Percentiles rank a stretch among this genome's conserved stretches.
phyloP scores from a whole-genome alignment of 495 filamentous ascomycete genomes.

The Tirmania nivea region DNA sequence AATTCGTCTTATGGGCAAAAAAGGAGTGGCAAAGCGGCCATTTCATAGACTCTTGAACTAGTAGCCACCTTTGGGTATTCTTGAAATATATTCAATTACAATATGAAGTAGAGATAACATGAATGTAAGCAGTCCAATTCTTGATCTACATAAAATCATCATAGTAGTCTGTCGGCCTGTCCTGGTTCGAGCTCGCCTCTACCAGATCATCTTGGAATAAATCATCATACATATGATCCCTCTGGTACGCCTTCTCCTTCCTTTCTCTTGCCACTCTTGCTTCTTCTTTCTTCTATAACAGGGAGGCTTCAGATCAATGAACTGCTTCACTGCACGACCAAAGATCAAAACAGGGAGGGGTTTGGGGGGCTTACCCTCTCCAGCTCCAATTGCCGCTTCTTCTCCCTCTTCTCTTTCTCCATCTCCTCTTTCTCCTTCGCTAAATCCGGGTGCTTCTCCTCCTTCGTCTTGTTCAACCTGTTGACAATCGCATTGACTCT shows the following conservation, averaged over 20 bases:
- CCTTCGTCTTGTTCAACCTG: conserved; percentile 84
- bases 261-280: conserved; percentile 54
- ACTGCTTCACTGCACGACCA: neutral
- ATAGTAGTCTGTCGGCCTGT: conserved; percentile 36
- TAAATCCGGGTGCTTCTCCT: conserved; percentile 68
- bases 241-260: conserved; percentile 74
- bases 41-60: too few species aligned
- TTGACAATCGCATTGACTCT: conserved; percentile 83
- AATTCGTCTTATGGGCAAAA: too few species aligned
- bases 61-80: too few species aligned
- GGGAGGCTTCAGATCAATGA: neutral
- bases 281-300: conserved; percentile 50
- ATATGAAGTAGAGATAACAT: too few species aligned
- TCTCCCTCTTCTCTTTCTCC: conserved; percentile 41
- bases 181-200: conserved; percentile 43
- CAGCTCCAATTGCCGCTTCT: conserved; percentile 43
- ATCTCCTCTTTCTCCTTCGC: conserved; percentile 54
- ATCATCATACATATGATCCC: conserved; percentile 89
- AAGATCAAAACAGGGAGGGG: neutral
- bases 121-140: too few species aligned
- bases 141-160: conserved; percentile 49
- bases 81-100: too few species aligned
- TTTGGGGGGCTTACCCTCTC: conserved; percentile 29
- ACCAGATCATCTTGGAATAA: conserved; percentile 46
- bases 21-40: too few species aligned